phyloP scores from a whole-genome alignment of 768 basidiomycete species.

The Rhizopogon vulgaris region DNA sequence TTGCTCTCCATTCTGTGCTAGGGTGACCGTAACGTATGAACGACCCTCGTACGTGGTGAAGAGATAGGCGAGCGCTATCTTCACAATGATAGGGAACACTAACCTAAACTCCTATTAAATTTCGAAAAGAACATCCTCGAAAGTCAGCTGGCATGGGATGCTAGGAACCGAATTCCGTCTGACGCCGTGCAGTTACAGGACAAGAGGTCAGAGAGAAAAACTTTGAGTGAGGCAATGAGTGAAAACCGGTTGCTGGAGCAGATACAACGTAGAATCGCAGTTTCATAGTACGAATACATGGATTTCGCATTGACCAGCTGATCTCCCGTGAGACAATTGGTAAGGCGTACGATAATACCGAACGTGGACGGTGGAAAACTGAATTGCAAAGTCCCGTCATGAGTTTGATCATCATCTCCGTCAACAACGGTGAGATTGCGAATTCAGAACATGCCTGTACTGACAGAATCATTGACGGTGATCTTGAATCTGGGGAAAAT shows the following conservation, averaged over 20 bases:
- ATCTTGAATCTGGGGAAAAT: neutral
- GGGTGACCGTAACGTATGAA: neutral
- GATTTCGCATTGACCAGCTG: neutral
- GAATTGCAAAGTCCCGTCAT: neutral
- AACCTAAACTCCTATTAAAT: neutral
- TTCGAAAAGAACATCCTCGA: neutral
- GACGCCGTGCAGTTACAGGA: neutral
- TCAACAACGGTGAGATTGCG: neutral
- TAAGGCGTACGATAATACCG: neutral
- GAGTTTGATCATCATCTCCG: conserved; percentile 1
- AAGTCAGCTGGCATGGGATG: neutral
- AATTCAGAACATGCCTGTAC: neutral
- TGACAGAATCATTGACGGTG: too few relatives aligned
- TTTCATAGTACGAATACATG: neutral
- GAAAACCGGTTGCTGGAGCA: neutral
- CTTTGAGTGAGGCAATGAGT: too few relatives aligned
- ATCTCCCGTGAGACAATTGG: neutral
- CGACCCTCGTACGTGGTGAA: neutral
- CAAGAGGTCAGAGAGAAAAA: too few relatives aligned
- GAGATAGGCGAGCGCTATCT: neutral
- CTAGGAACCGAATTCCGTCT: neutral
- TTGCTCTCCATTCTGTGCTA: neutral
- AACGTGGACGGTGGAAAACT: neutral
- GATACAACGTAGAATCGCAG: too few relatives aligned
- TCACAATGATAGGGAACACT: neutral